A percentile compares a stretch with the other conserved stretches of the same genome.
Evolutionary conservation across 2,329 filamentous ascomycete species (phyloP).

Genomic region (Colletotrichum cuscutae): DNA sequence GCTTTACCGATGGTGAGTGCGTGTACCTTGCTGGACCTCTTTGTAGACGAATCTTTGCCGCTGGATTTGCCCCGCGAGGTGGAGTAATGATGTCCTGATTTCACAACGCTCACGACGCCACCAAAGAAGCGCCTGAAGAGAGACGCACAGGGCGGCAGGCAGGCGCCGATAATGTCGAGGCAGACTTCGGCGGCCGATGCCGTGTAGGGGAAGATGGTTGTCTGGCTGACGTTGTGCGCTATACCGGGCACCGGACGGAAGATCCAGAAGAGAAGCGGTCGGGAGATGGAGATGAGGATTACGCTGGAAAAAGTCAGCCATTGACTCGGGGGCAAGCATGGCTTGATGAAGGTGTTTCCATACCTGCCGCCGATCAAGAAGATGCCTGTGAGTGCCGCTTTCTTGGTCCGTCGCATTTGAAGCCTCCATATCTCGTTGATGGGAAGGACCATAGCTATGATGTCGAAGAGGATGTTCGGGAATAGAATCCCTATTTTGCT

Average conservation of each 20-base stretch:
- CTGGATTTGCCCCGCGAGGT: not conserved
- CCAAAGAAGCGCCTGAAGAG: not conserved
- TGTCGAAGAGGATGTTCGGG: not conserved
- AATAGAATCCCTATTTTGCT: not conserved
- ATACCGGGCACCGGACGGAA: not conserved
- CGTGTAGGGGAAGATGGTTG: not conserved
- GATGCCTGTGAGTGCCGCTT: not conserved
- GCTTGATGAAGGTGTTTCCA: not conserved
- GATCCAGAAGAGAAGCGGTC: not conserved
- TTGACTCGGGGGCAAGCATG: not conserved
- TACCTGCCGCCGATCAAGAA: not conserved
- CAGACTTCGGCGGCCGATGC: slow-evolving; percentile 1
- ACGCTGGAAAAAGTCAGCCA: not conserved
- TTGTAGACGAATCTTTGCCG: not conserved
- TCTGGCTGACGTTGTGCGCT: not conserved
- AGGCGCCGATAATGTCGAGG: slow-evolving; percentile 1
- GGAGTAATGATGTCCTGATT: not conserved
- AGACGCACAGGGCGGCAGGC: not conserved
- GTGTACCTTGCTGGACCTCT: not conserved
- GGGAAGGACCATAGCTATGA: not conserved
- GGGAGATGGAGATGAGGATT: not conserved
- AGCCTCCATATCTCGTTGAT: not conserved
- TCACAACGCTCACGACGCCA: not conserved
- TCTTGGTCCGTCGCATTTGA: not conserved
- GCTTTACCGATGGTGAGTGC: not conserved